Conservation (phyloP, 768 basidiomycete genomes). For the Pleurotus eryngii region DNA sequence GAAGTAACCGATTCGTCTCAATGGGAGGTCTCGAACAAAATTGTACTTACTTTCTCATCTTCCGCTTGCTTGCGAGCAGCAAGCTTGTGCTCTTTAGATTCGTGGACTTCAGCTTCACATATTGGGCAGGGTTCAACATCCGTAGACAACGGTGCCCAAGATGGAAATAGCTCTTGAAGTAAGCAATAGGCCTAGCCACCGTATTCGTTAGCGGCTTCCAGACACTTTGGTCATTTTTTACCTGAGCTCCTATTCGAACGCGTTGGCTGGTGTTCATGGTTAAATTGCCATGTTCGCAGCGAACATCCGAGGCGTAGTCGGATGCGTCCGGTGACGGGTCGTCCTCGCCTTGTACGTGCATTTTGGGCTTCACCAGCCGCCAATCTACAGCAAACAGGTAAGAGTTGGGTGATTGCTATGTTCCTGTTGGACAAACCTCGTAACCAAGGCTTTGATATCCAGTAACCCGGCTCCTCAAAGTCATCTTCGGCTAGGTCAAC, state of each 20-base stretch:
- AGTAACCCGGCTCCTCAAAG: constrained; percentile 46
- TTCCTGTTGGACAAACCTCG: constrained; percentile 46
- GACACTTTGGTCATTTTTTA: constrained; percentile 15
- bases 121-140: constrained; percentile 53
- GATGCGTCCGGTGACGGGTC: constrained; percentile 69
- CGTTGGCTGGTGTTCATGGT: constrained; percentile 54
- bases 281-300: constrained; percentile 69
- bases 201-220: constrained; percentile 5
- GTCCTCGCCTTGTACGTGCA: constrained; percentile 55
- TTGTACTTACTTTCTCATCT: constrained; percentile 66
- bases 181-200: constrained; percentile 50
- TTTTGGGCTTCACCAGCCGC: constrained; percentile 67
- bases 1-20: background rate
- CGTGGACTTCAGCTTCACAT: constrained; percentile 57
- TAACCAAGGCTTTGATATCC: constrained; percentile 80
- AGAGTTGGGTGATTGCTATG: background rate
- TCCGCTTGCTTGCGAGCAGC: constrained; percentile 66
- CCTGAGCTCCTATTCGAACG: constrained; percentile 60
- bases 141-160: constrained; percentile 56
- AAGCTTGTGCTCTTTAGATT: constrained; percentile 58
- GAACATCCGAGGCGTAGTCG: constrained; percentile 56
- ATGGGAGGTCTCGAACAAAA: background rate
- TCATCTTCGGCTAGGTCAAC: constrained; percentile 53
- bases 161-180: constrained; percentile 57
- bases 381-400: constrained; percentile 53